Conservation (phyloP, 768 basidiomycete species). For the Suillus spraguei region DNA sequence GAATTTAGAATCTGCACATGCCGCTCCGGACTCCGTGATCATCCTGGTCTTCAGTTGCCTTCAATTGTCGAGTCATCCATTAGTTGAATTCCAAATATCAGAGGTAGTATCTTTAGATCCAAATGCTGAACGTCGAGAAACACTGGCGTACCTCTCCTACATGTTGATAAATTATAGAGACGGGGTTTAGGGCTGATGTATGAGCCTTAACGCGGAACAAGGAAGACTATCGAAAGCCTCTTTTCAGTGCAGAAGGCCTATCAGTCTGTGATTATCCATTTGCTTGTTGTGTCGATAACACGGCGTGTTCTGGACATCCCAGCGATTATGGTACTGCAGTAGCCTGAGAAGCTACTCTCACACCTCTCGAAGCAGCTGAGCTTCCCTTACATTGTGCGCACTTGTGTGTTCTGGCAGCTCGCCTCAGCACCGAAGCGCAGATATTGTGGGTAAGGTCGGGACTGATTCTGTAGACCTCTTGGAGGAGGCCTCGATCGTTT, state of each 20-base stretch:
- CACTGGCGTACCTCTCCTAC: not conserved
- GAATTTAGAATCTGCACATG: not conserved
- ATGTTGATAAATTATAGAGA: not conserved
- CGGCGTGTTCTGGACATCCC: conserved; percentile 4
- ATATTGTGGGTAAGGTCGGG: not conserved
- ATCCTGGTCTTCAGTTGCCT: not conserved
- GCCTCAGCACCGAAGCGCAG: conserved; percentile 1
- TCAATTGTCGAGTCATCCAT: not conserved
- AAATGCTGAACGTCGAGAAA: not conserved
- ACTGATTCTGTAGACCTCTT: not conserved
- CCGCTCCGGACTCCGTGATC: not conserved
- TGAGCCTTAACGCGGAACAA: not conserved
- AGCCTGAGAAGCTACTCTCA: conserved; percentile 8
- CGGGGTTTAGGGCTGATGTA: not conserved
- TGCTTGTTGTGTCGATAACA: conserved; percentile 8
- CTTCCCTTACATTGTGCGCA: not conserved
- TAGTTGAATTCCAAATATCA: not conserved
- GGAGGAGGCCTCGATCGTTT: not conserved
- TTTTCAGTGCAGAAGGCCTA: conserved; percentile 1
- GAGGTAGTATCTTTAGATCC: not conserved
- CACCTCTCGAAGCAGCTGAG: conserved; percentile 3
- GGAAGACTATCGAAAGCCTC: conserved; percentile 2
- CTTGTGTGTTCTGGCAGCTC: conserved; percentile 1
- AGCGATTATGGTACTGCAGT: conserved; percentile 9
- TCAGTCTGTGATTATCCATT: conserved; percentile 2